Evolutionary conservation across 768 basidiomycete genomes (phyloP).

Genomic region (Fibroporia radiculosa): DNA sequence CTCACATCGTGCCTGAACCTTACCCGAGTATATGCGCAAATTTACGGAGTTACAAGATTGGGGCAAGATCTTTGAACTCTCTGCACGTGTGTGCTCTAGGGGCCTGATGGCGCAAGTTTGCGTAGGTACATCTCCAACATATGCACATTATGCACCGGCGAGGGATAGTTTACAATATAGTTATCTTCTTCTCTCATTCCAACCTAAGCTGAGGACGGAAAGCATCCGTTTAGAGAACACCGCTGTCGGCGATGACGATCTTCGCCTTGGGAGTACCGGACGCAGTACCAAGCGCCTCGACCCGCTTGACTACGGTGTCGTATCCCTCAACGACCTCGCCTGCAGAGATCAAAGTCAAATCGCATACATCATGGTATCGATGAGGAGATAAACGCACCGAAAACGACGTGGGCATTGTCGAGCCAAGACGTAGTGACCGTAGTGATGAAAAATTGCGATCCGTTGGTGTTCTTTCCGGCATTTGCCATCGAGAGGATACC

Average conservation of each 20-base stretch:
- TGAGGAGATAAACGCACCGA: slow-evolving; percentile 40
- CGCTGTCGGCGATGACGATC: slow-evolving; percentile 19
- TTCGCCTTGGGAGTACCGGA: slow-evolving; percentile 20
- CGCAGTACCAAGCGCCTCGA: slow-evolving; percentile 35
- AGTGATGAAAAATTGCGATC: slow-evolving; percentile 90
- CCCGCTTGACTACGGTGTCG: slow-evolving; percentile 46
- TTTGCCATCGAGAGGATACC: slow-evolving; percentile 83
- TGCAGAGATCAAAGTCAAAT: slow-evolving; percentile 1
- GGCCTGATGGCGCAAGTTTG: too few relatives aligned
- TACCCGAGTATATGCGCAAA: too few relatives aligned
- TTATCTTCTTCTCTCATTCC: slow-evolving; percentile 16
- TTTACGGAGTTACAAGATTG: too few relatives aligned
- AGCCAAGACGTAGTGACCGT: slow-evolving; percentile 74
- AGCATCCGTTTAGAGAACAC: slow-evolving; percentile 14
- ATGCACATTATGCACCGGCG: slow-evolving; percentile 15
- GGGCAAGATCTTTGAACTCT: too few relatives aligned
- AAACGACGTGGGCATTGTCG: slow-evolving; percentile 80
- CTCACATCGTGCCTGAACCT: too few relatives aligned
- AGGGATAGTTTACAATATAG: too few relatives aligned
- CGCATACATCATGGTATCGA: not conserved
- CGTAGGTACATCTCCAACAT: too few relatives aligned
- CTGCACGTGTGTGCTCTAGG: too few relatives aligned
- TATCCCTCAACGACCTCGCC: slow-evolving; percentile 56
- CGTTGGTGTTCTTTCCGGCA: slow-evolving; percentile 75
- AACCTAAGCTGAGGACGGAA: slow-evolving; percentile 1